A percentile compares a stretch with the other conserved stretches of the same genome.
These are phyloP conservation scores for Neopestalotiopsis sp. DNA, from an alignment of 2,329 filamentous ascomycete species.

Conservation along the genomic window DNA sequence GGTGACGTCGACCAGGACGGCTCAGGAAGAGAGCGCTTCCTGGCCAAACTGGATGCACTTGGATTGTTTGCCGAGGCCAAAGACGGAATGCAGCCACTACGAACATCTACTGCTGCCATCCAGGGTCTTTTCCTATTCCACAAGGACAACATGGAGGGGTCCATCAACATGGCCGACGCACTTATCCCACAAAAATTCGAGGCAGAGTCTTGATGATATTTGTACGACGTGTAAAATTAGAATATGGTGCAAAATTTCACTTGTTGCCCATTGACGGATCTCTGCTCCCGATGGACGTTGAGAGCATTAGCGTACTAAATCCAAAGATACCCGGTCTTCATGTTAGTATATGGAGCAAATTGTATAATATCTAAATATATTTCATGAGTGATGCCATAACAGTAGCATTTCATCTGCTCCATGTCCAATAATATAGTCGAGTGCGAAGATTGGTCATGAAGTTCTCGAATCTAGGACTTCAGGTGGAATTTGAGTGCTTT, in stretches of 20 bases:
- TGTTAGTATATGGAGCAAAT: not conserved
- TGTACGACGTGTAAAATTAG: not conserved
- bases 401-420: not conserved
- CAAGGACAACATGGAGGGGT: conserved; percentile 87
- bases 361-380: not conserved
- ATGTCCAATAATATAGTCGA: not conserved
- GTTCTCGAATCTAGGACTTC: not conserved
- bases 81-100: conserved; percentile 50
- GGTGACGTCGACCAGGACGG: conserved; percentile 75
- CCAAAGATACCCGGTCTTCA: conserved; percentile 1
- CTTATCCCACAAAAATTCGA: conserved; percentile 64
- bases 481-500: not conserved
- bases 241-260: too few species aligned
- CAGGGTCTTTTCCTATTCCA: conserved; percentile 96
- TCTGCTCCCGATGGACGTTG: too few species aligned
- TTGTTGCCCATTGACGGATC: too few species aligned
- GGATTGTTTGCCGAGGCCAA: conserved; percentile 68
- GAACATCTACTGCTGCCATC: conserved; percentile 86
- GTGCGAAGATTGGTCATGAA: not conserved
- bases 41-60: conserved; percentile 70
- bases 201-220: conserved; percentile 36
- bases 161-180: conserved; percentile 78
- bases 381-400: not conserved
- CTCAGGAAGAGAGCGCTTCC: conserved; percentile 68
- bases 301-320: not conserved